These are phyloP conservation scores for Fomes fomentarius DNA, from an alignment of 1,284 basidiomycete species.

Conservation along the genomic window DNA sequence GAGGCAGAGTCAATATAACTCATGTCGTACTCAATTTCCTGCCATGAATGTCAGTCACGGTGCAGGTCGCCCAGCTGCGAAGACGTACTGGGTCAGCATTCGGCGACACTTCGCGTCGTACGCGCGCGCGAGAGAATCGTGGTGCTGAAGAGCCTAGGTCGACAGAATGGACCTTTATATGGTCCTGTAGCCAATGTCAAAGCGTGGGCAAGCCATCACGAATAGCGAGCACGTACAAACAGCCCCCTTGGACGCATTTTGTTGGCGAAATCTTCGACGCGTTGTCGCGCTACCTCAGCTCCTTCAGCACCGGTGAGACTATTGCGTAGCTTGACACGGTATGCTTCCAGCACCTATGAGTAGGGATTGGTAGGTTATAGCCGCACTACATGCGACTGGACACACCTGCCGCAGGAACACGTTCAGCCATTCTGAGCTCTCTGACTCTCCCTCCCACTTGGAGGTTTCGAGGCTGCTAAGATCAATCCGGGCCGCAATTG, in stretches of 20 bases:
- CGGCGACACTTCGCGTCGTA: slow-evolving; percentile 33
- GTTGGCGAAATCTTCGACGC: slow-evolving; percentile 75
- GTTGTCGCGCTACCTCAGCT: slow-evolving; percentile 69
- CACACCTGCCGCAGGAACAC: slow-evolving; percentile 65
- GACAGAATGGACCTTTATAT: slow-evolving; percentile 75
- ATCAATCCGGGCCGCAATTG: slow-evolving; percentile 4
- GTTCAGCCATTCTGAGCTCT: slow-evolving; percentile 81
- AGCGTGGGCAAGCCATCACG: neutral
- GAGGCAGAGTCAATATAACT: slow-evolving; percentile 73
- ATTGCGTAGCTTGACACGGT: slow-evolving; percentile 70
- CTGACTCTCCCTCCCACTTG: slow-evolving; percentile 31
- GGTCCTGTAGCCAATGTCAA: slow-evolving; percentile 51
- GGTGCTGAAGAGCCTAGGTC: slow-evolving; percentile 75
- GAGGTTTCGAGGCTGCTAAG: slow-evolving; percentile 3
- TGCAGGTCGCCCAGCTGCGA: neutral
- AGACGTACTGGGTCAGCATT: slow-evolving; percentile 30
- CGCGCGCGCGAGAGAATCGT: slow-evolving; percentile 58
- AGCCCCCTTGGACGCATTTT: slow-evolving; percentile 67
- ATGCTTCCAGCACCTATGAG: slow-evolving; percentile 65
- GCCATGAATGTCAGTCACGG: neutral
- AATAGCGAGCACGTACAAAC: slow-evolving; percentile 48
- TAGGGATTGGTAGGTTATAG: slow-evolving; percentile 2
- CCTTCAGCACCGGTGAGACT: slow-evolving; percentile 65
- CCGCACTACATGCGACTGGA: slow-evolving; percentile 4
- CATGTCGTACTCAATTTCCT: slow-evolving; percentile 68